These are phyloP conservation scores for Phytophthora idaei DNA, from an alignment of 352 stramenopile genomes.

Conservation along the genomic window DNA sequence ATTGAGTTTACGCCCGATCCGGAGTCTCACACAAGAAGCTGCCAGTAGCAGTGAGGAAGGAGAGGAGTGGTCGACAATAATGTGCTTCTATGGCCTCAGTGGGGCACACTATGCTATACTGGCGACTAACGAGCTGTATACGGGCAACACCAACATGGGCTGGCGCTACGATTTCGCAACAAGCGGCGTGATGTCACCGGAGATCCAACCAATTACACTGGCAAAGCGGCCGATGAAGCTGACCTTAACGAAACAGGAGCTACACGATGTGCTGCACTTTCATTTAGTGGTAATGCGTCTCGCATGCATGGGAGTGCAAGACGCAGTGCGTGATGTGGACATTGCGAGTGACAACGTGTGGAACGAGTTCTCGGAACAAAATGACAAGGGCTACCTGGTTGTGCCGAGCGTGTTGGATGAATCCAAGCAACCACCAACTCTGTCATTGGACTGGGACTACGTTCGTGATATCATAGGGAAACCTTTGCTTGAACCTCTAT, in stretches of 20 bases:
- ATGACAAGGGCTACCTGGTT: conserved; percentile 89
- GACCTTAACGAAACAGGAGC: conserved; percentile 54
- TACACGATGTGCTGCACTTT: conserved; percentile 72
- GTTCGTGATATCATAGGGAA: conserved; percentile 63
- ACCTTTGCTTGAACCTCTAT: conserved; percentile 70
- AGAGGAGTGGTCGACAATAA: conserved; percentile 53
- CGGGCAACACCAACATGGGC: conserved; percentile 76
- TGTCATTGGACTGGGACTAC: conserved; percentile 71
- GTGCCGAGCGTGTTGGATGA: conserved; percentile 55
- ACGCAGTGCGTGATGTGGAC: conserved; percentile 72
- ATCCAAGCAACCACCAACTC: conserved; percentile 18
- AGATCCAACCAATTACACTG: conserved; percentile 66
- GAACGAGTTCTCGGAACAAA: conserved; percentile 86
- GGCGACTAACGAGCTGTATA: conserved; percentile 78
- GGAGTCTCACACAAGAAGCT: conserved; percentile 44
- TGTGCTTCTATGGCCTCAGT: conserved; percentile 83
- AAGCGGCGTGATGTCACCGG: conserved; percentile 70
- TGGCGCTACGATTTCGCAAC: conserved; percentile 88
- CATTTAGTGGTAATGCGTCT: conserved; percentile 84
- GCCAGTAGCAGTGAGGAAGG: conserved; percentile 31
- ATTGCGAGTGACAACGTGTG: conserved; percentile 64
- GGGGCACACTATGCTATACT: conserved; percentile 78
- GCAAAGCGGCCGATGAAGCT: conserved; percentile 52
- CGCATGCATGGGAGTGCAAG: conserved; percentile 75
- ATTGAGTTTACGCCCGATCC: conserved; percentile 70